Conservation (phyloP, 441 rosid genomes). For the Erysimum pusillum region DNA sequence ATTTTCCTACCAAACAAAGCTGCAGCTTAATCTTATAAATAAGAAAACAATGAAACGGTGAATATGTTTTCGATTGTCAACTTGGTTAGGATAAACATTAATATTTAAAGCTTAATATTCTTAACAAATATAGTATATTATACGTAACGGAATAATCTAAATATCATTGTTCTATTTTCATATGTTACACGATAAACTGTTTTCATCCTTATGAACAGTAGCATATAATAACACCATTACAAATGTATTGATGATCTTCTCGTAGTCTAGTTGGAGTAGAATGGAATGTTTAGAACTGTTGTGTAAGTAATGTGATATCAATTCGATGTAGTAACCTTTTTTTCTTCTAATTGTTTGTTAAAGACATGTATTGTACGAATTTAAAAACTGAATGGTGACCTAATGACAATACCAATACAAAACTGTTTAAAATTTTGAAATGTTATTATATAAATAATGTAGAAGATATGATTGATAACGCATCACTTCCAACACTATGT, state of each 20-base stretch:
- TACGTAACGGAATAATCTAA: not conserved
- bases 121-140: not conserved
- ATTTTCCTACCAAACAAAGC: conserved; percentile 38
- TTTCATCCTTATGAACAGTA: not conserved
- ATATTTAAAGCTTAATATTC: not conserved
- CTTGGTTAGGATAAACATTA: not conserved
- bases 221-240: not conserved
- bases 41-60: not conserved
- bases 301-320: not conserved
- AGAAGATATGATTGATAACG: too few relatives aligned
- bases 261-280: not conserved
- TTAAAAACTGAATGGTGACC: too few relatives aligned
- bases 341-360: too few relatives aligned
- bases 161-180: not conserved
- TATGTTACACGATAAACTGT: not conserved
- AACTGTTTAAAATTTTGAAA: too few relatives aligned
- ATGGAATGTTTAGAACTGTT: not conserved
- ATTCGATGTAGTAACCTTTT: not conserved
- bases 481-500: too few relatives aligned
- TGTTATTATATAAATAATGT: too few relatives aligned
- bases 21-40: conserved; percentile 1
- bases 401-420: too few relatives aligned
- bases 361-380: too few relatives aligned
- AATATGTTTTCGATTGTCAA: not conserved
- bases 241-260: not conserved